Evolutionary conservation across 352 stramenopile species (phyloP), one percentile per base, ranked within the genome.

Genomic region (Aphanomyces astaci): DNA sequence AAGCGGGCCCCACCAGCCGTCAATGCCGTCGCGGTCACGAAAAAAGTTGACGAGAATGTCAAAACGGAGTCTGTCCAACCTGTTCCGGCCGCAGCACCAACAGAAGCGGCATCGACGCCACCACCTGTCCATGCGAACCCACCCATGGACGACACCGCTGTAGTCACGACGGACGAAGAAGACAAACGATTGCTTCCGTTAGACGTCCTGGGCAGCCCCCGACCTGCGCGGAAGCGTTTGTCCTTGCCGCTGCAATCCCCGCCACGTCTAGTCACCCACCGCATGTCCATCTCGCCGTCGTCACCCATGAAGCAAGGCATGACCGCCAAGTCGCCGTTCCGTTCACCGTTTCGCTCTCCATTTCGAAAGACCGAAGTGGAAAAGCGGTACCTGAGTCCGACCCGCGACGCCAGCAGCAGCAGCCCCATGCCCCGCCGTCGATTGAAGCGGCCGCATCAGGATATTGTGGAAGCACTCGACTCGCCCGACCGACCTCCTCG

Each of bases 321-420:
- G n/a, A n/a, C 82, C 1, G 76, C 84, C 40, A 84, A 85, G 40
- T 94, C 86, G 7, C 81, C 81, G 4, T 92, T 87, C 55, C 78
- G 83, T 13, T 91, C 84, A 19, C 81, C 51, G 33, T 59, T 59
- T 19, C 51, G 51, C 11, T 59, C 51, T 4, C 51, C 86, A 10
- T 90, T 92, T 67, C 75, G 81, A 22, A 92, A 92, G 76, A 89
- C 87, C 63, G 51, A 75, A 24, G 79, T 76, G 10, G 13, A 52
- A 15, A 65, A 65, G 36, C 56, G 56, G 9, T 65, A 25, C 15
- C 28, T 28, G 77, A 79, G 4, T 45, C 66, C 32, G 55, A 73
- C 36, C 56, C n/a, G 25, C 13, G 39, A 51, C 17, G 32, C n/a
- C 11, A 63, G 33, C 36, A 28, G 33, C 36, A 28, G 30, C 9